Conservation (phyloP, 805 yeast species). For the Priceomyces carsonii region DNA sequence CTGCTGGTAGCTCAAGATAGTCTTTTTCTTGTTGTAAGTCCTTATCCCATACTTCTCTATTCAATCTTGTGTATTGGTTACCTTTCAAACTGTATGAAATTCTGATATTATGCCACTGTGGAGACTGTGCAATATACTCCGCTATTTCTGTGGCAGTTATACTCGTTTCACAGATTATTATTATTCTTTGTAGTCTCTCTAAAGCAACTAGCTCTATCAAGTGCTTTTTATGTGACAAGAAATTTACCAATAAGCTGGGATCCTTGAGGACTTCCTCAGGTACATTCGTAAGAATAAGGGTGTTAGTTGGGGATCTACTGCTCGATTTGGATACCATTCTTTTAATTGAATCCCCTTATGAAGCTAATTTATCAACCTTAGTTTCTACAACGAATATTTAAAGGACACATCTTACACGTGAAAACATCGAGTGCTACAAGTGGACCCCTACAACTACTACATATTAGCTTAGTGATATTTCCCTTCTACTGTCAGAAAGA, state of each 20-base stretch:
- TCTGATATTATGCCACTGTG: constrained; percentile 16
- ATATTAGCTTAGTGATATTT: too few species aligned
- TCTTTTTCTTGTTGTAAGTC: constrained; percentile 17
- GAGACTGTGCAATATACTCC: constrained; percentile 13
- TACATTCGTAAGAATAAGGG: constrained; percentile 36
- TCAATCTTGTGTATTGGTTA: constrained; percentile 20
- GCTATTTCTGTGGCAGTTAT: constrained; percentile 21
- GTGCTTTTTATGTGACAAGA: constrained; percentile 23
- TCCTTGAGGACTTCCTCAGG: constrained; percentile 19
- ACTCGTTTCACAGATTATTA: constrained; percentile 31
- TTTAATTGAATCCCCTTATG: too few species aligned
- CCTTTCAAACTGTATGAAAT: constrained; percentile 36
- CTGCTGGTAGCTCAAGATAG: constrained; percentile 42
- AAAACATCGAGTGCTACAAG: too few species aligned
- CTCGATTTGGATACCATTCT: background rate
- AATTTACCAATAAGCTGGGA: constrained; percentile 26
- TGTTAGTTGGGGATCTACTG: constrained; percentile 28
- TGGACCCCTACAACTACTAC: too few species aligned
- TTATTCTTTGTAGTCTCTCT: constrained; percentile 32
- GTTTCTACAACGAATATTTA: too few species aligned
- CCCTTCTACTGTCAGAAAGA: too few species aligned
- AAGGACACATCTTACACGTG: too few species aligned
- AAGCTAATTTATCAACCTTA: too few species aligned
- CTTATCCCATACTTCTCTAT: constrained; percentile 10
- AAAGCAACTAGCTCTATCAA: constrained; percentile 35